Evolutionary conservation across 2,329 filamentous ascomycete species (phyloP).

Genomic region (Venturiaceae sp.): DNA sequence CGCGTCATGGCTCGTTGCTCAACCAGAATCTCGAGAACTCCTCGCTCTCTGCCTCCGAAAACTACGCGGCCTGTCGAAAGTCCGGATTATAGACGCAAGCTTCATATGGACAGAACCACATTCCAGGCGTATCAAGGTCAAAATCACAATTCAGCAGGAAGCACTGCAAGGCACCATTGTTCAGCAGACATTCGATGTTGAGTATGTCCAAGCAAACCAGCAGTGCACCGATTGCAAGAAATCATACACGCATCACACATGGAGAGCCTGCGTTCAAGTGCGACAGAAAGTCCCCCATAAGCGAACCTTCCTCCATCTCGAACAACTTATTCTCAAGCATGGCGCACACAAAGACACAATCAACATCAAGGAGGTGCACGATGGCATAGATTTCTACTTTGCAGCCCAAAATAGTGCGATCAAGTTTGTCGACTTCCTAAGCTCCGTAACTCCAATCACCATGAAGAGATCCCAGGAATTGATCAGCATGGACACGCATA

Average conservation of each 20-base stretch:
- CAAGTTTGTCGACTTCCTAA: slow-evolving; percentile 83
- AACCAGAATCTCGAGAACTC: slow-evolving; percentile 82
- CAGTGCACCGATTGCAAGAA: slow-evolving; percentile 94
- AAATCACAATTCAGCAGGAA: slow-evolving; percentile 81
- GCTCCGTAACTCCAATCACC: slow-evolving; percentile 68
- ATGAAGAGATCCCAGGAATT: slow-evolving; percentile 83
- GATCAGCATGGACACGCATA: slow-evolving; percentile 89
- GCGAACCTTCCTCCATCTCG: slow-evolving; percentile 72
- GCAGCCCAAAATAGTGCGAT: slow-evolving; percentile 82
- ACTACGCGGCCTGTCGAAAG: slow-evolving; percentile 75
- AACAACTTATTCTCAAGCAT: slow-evolving; percentile 94
- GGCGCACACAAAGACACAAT: slow-evolving; percentile 84
- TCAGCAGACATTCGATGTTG: slow-evolving; percentile 91
- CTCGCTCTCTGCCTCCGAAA: slow-evolving; percentile 86
- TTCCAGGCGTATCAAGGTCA: slow-evolving; percentile 83
- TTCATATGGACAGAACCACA: slow-evolving; percentile 99
- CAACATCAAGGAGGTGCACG: slow-evolving; percentile 95
- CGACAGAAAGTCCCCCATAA: slow-evolving; percentile 97
- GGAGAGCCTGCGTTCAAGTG: slow-evolving; percentile 88
- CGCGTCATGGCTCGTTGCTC: slow-evolving; percentile 72
- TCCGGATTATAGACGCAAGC: slow-evolving; percentile 87
- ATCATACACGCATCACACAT: slow-evolving; percentile 93
- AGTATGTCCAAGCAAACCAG: slow-evolving; percentile 82
- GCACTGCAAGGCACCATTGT: slow-evolving; percentile 58
- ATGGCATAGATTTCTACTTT: slow-evolving; percentile 95